phyloP scores from a whole-genome alignment of 441 rosid genomes.

The Gossypium laxum region DNA sequence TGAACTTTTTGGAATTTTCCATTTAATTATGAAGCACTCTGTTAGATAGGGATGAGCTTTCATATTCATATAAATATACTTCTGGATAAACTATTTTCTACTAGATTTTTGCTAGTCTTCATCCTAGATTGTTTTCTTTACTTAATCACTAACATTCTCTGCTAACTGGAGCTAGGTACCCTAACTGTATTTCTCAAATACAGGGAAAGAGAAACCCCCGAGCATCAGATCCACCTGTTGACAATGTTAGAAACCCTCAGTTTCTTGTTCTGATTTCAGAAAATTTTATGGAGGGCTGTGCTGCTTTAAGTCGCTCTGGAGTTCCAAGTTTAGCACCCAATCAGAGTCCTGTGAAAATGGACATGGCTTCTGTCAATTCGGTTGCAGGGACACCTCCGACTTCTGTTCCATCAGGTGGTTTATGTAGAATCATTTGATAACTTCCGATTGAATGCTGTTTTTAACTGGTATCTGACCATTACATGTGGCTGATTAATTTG shows the following conservation, averaged over 20 bases:
- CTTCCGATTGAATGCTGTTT: conserved; percentile 7
- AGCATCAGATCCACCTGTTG: conserved; percentile 58
- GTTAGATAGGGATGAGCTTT: background rate
- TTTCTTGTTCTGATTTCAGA: conserved; percentile 79
- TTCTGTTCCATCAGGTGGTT: conserved; percentile 55
- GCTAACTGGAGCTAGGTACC: conserved; percentile 4
- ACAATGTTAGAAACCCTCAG: conserved; percentile 57
- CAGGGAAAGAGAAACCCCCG: conserved; percentile 70
- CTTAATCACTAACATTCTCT: background rate
- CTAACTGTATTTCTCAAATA: conserved; percentile 24
- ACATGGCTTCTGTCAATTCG: conserved; percentile 54
- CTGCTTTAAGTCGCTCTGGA: conserved; percentile 71
- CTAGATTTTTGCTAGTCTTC: background rate
- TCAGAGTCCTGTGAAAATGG: conserved; percentile 75
- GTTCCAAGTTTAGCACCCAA: conserved; percentile 50
- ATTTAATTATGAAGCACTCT: background rate
- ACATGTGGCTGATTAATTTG: conserved; percentile 6
- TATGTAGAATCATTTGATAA: conserved; percentile 8
- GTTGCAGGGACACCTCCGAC: conserved; percentile 57
- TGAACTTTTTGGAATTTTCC: background rate
- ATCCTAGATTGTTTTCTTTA: background rate
- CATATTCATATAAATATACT: background rate
- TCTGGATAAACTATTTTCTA: background rate
- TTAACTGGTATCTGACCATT: background rate
- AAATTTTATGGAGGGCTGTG: conserved; percentile 80